phyloP scores from a whole-genome alignment of 176 grass and related monocot genomes.

The Triticum turgidum region DNA sequence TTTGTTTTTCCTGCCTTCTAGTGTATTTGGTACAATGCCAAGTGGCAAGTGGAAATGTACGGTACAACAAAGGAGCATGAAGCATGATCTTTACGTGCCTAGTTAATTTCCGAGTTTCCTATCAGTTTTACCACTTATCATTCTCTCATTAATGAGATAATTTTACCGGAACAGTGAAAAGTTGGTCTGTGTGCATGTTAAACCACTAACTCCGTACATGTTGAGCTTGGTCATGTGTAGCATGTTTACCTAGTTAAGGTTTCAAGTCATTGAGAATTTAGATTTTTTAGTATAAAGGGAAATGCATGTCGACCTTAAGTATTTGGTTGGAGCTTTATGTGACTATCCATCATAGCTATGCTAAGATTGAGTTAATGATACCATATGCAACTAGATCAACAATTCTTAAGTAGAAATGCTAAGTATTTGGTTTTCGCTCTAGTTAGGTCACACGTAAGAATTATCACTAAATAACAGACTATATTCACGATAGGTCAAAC shows the following conservation, averaged over 20 bases:
- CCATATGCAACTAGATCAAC: not conserved
- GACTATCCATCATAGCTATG: not conserved
- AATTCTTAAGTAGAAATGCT: not conserved
- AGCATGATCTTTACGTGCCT: not conserved
- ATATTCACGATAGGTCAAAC: not conserved
- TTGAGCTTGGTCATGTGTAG: not conserved
- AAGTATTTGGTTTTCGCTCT: not conserved
- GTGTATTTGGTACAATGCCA: constrained; percentile 16
- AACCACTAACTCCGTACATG: not conserved
- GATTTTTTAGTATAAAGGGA: not conserved
- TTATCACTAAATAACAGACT: not conserved
- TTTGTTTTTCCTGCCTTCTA: constrained; percentile 30
- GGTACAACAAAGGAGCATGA: constrained; percentile 4
- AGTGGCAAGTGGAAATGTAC: not conserved
- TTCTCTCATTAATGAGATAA: not conserved
- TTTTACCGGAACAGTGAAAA: not conserved
- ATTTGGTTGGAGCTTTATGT: not conserved
- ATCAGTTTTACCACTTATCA: not conserved
- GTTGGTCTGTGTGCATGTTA: not conserved
- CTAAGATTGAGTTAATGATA: not conserved
- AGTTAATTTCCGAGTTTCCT: not conserved
- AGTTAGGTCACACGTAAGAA: not conserved
- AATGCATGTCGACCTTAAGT: not conserved
- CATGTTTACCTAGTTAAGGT: not conserved
- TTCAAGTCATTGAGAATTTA: not conserved